Evolutionary conservation across 1,284 basidiomycete species (phyloP).

Genomic region (Porphyrellus sp.): DNA sequence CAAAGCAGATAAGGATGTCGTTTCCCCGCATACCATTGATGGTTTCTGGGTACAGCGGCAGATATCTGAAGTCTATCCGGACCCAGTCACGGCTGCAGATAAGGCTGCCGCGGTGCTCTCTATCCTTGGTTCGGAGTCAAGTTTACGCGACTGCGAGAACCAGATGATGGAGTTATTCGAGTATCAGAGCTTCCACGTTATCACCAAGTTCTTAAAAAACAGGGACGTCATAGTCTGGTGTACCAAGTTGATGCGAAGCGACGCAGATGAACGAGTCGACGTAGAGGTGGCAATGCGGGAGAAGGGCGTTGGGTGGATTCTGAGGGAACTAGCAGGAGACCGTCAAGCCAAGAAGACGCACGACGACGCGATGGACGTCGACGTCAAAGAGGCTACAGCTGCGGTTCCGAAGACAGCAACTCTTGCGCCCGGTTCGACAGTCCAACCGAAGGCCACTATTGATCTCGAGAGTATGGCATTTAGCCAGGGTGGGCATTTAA

Average conservation of each 20-base stretch:
- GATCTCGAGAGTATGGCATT: slow-evolving; percentile 97
- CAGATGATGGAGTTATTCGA: slow-evolving; percentile 97
- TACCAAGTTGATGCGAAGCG: slow-evolving; percentile 89
- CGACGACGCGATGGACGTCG: slow-evolving; percentile 77
- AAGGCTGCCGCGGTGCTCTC: slow-evolving; percentile 86
- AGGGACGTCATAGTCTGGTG: slow-evolving; percentile 98
- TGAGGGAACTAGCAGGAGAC: slow-evolving; percentile 83
- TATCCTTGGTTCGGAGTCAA: slow-evolving; percentile 87
- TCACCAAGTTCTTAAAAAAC: slow-evolving; percentile 91
- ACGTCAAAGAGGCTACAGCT: slow-evolving; percentile 46
- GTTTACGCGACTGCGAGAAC: slow-evolving; percentile 94
- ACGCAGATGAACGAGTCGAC: slow-evolving; percentile 89
- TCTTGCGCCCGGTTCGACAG: slow-evolving; percentile 82
- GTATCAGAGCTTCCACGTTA: slow-evolving; percentile 89
- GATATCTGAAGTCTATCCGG: slow-evolving; percentile 86
- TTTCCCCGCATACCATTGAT: slow-evolving; percentile 91
- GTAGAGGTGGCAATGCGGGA: slow-evolving; percentile 98
- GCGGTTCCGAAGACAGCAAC: slow-evolving; percentile 83
- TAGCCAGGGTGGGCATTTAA: slow-evolving; percentile 92
- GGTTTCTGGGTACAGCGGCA: slow-evolving; percentile 98
- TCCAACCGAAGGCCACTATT: slow-evolving; percentile 82
- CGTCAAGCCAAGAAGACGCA: slow-evolving; percentile 53
- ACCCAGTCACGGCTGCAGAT: slow-evolving; percentile 91
- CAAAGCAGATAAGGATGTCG: slow-evolving; percentile 71
- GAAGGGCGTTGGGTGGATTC: slow-evolving; percentile 94